Base-by-base conservation (phyloP, 352 stramenopile species). In the Phytophthora citrophthora region DNA sequence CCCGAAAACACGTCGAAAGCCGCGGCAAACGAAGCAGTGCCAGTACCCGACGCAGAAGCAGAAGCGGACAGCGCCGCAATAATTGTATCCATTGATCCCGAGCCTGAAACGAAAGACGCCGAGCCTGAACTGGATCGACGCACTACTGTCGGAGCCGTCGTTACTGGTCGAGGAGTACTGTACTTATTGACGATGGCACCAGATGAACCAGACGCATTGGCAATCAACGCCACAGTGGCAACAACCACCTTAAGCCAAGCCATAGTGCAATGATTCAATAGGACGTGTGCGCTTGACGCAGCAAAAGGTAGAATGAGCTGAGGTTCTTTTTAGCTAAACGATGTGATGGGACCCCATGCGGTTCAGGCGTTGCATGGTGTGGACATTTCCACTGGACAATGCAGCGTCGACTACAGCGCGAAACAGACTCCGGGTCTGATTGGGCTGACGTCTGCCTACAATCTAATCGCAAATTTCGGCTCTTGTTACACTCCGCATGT, bases 261-360 rank as follows among this genome's bases (percentile, higher is more conserved):
- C 51, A 68, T 68, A 13, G 2, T 18, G n/a, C 15, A 40, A 5
- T 38, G 34, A 40, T 11, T 39, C 34, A 40, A 40, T 2, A 32
- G 27, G 27, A 7, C 6, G 10, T 32, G n/a, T 41, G 36, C n/a
- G 36, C 9, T 34, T 8, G 49, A 54, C 51, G 39, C 29, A 3
- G 64, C 44, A 67, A 72, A 72, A 68, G 20, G 40, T 34, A 68
- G 36, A 68, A 62, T 68, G 64, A 60, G 15, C 5, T 15, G 6
- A 49, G 12, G 32, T 16, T 56, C 44, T 45, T 51, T 64, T 34
- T 34, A 34, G 16, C 23, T 46, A 20, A 26, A 49, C 27, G 23
- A 46, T 58, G 24, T 49, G 58, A 54, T 64, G 46, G 26, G 13
- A 20, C 27, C 27, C 27, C 27, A 31, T 31, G 27, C 27, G 27